phyloP scores from a whole-genome alignment of 208 protist species.

The Trypanosoma caninum region DNA sequence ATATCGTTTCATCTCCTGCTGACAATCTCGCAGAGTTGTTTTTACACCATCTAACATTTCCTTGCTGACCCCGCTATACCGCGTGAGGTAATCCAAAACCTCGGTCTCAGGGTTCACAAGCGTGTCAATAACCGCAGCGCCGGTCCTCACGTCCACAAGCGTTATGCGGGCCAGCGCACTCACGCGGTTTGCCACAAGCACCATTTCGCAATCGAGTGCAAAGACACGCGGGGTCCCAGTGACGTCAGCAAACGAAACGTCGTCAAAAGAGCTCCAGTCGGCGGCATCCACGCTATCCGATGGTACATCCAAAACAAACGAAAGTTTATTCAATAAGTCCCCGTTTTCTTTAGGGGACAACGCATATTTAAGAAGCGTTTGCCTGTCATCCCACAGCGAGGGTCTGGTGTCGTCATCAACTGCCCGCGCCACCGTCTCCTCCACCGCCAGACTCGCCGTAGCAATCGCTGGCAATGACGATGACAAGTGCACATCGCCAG shows the following conservation, averaged over 20 bases:
- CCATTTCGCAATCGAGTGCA: conserved; percentile 93
- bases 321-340: conserved; percentile 35
- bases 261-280: conserved; percentile 18
- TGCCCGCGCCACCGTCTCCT: not conserved
- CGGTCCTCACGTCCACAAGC: conserved; percentile 63
- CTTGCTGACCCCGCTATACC: conserved; percentile 87
- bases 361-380: conserved; percentile 41
- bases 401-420: not conserved
- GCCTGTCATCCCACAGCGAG: conserved; percentile 33
- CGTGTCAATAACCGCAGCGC: conserved; percentile 70
- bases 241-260: not conserved
- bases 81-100: conserved; percentile 89
- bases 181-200: conserved; percentile 41
- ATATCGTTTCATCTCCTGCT: conserved; percentile 43
- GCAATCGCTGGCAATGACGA: no score
- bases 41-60: conserved; percentile 65
- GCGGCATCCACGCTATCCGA: conserved; percentile 4
- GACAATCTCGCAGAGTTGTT: conserved; percentile 72
- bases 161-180: conserved; percentile 83
- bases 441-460: no score
- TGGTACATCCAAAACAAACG: conserved; percentile 39
- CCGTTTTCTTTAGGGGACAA: conserved; percentile 43
- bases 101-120: conserved; percentile 72
- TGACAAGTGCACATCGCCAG: no score
- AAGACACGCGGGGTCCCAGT: conserved; percentile 37